phyloP scores from a whole-genome alignment of 345 rosid genomes.

The Acer saccharum region DNA sequence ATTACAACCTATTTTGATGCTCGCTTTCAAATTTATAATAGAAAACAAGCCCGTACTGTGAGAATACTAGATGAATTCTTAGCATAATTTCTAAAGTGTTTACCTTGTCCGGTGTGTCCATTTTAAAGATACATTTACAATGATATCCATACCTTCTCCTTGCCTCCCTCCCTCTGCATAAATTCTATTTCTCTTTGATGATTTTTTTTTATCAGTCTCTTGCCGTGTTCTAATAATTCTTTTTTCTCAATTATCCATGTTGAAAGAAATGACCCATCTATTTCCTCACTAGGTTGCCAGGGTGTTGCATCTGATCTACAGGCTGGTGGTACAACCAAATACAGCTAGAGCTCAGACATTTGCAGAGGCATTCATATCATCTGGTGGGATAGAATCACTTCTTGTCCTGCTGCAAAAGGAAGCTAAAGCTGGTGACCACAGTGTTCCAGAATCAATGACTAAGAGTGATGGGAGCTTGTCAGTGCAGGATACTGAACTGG shows the following conservation, averaged over 20 bases:
- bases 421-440: slow-evolving; percentile 80
- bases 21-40: background rate
- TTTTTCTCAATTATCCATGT: background rate
- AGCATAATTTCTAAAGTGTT: background rate
- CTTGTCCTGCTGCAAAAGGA: slow-evolving; percentile 95
- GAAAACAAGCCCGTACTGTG: background rate
- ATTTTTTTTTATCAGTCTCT: background rate
- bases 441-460: slow-evolving; percentile 35
- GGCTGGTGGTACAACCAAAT: slow-evolving; percentile 95
- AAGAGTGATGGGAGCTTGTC: slow-evolving; percentile 41
- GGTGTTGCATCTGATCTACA: slow-evolving; percentile 84
- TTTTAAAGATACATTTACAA: background rate
- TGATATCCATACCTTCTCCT: background rate
- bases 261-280: slow-evolving; percentile 10
- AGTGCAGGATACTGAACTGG: slow-evolving; percentile 43
- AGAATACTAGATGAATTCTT: background rate
- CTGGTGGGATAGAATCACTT: slow-evolving; percentile 96
- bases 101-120: background rate
- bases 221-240: background rate
- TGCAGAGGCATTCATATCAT: slow-evolving; percentile 76
- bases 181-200: slow-evolving; percentile 2
- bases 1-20: background rate
- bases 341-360: slow-evolving; percentile 71
- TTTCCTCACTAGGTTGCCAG: slow-evolving; percentile 73
- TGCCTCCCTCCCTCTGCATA: background rate